phyloP scores from a whole-genome alignment of 1,284 basidiomycete genomes.

The Puccinia coronata region DNA sequence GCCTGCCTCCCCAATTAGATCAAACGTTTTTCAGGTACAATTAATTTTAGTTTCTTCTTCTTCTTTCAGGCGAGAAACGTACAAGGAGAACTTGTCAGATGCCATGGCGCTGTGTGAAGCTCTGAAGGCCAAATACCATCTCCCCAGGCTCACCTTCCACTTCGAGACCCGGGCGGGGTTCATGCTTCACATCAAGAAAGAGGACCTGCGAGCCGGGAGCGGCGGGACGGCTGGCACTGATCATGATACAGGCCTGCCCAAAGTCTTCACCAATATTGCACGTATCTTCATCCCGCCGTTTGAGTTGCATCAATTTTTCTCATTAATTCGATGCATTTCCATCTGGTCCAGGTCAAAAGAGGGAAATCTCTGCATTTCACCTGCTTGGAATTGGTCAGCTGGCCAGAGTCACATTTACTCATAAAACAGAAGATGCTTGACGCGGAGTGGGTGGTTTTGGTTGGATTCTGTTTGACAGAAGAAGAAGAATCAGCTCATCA shows the following conservation, averaged over 20 bases:
- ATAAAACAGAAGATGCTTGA: background rate
- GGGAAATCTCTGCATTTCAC: conserved; percentile 55
- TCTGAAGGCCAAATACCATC: conserved; percentile 25
- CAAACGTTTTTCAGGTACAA: background rate
- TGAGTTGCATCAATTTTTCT: background rate
- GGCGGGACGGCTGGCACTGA: conserved; percentile 4
- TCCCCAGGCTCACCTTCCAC: conserved; percentile 51
- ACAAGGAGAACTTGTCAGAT: conserved; percentile 53
- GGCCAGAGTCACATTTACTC: background rate
- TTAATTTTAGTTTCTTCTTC: background rate
- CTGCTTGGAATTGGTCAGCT: conserved; percentile 54
- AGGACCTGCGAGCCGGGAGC: conserved; percentile 50
- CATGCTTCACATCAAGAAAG: conserved; percentile 50
- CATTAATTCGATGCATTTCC: background rate
- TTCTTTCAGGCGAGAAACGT: conserved; percentile 42
- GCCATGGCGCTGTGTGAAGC: conserved; percentile 51
- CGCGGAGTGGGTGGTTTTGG: background rate
- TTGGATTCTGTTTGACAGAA: conserved; percentile 43
- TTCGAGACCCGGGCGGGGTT: conserved; percentile 52
- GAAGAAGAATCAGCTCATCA: conserved; percentile 55
- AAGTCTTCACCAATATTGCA: conserved; percentile 53
- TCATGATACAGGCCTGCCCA: conserved; percentile 44
- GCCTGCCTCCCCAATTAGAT: too few relatives aligned
- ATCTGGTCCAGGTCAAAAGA: conserved; percentile 51
- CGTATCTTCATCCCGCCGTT: background rate